Evolutionary conservation across 139 green algal species (phyloP), one percentile per base, ranked within the genome.

Genomic region (Coelastrella sp.): DNA sequence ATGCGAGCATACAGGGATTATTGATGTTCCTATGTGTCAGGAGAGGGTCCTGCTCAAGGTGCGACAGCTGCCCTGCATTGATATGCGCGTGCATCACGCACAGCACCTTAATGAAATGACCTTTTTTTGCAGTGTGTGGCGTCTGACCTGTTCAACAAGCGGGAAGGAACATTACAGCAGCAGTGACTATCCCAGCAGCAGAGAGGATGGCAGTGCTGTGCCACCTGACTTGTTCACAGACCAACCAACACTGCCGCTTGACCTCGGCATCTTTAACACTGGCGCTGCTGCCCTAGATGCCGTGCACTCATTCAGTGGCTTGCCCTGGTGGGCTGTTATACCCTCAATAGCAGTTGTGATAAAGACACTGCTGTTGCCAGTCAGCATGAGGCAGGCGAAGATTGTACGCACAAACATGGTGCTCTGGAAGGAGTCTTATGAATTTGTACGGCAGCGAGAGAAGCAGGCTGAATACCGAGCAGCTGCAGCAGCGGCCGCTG

Each of bases 321-420:
- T 96, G 70, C 95, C 95, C 6, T 96, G 95, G 95, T 96, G 95
- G 94, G 92, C 92, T 0, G 93, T 94, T 20, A 82, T 96, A 6
- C 86, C 92, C 12, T 17, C 88, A 58, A 80, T 79, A 7, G 87
- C 10, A 73, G 88, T 80, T 49, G 90, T 15, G 65, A 88, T 93
- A 57, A 80, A 89, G 49, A 65, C 60, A 8, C 15, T 27, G 25
- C 84, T 85, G 24, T 75, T 84, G 56, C 83, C 84, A n/a, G 66
- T 89, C 65, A 87, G 61, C 73, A 22, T 87, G 19, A 68, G 78
- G 12, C 82, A 90, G 60, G 87, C 65, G 0, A 74, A 80, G n/a
- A 79, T 90, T 56, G 72, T 90, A 20, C 25, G 75, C 5, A 75
- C 65, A 63, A 90, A 82, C 87, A 90, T 92, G 90, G 65, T 82